These are phyloP conservation scores for Candida verbasci DNA, from an alignment of 805 yeast species.

Conservation along the genomic window DNA sequence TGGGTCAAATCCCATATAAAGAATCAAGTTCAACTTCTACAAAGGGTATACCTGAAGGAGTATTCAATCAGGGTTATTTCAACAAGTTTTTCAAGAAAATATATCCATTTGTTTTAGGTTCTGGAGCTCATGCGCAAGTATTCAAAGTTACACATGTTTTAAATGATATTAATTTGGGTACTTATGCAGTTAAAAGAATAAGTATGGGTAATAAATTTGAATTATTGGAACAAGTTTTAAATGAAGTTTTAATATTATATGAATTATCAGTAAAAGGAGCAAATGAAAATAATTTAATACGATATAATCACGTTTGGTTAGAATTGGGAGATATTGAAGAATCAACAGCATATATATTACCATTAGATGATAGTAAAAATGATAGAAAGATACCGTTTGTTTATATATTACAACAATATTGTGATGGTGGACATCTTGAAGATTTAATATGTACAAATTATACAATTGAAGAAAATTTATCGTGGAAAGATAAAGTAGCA, in stretches of 20 bases:
- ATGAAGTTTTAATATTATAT: slow-evolving; percentile 73
- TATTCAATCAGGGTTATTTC: slow-evolving; percentile 82
- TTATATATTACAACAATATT: slow-evolving; percentile 79
- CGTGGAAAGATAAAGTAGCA: slow-evolving; percentile 24
- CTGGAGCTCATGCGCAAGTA: slow-evolving; percentile 84
- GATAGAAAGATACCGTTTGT: slow-evolving; percentile 54
- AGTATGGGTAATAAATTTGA: slow-evolving; percentile 73
- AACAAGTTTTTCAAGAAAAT: slow-evolving; percentile 62
- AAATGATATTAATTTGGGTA: slow-evolving; percentile 66
- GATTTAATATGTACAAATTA: slow-evolving; percentile 40
- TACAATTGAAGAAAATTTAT: slow-evolving; percentile 16
- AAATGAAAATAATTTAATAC: slow-evolving; percentile 57
- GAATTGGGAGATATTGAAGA: slow-evolving; percentile 58
- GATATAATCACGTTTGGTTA: slow-evolving; percentile 90
- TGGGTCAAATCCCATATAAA: slow-evolving; percentile 21
- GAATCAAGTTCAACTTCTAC: background rate
- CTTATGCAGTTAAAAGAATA: slow-evolving; percentile 80
- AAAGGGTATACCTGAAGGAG: slow-evolving; percentile 41
- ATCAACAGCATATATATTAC: slow-evolving; percentile 31
- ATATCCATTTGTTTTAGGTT: slow-evolving; percentile 54
- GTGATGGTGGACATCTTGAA: slow-evolving; percentile 85
- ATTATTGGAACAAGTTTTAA: slow-evolving; percentile 66
- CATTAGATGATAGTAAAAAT: slow-evolving; percentile 1
- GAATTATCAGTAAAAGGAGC: slow-evolving; percentile 42
- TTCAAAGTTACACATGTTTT: slow-evolving; percentile 79